A percentile compares a stretch with the other conserved stretches of the same genome.
phyloP scores from a whole-genome alignment of 2,329 filamentous ascomycete genomes.

The Talaromyces amestolkiae region DNA sequence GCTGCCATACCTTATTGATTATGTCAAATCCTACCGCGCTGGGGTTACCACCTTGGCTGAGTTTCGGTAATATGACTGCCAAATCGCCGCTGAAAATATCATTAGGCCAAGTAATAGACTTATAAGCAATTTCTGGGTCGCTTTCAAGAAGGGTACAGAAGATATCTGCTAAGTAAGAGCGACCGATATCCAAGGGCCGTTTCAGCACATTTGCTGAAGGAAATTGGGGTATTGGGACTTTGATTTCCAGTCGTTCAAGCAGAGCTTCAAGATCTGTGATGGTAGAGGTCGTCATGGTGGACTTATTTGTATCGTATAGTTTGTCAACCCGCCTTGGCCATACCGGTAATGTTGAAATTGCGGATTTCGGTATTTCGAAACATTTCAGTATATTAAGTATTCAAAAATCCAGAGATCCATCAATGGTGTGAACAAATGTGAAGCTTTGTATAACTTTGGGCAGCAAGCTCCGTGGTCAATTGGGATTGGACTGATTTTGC shows the following conservation, averaged over 20 bases:
- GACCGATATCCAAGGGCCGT: background rate
- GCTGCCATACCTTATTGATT: background rate
- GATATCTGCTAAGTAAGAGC: slow-evolving; percentile 1
- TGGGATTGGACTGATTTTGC: background rate
- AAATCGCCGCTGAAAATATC: background rate
- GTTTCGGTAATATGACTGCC: background rate
- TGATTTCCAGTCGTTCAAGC: background rate
- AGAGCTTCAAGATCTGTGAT: background rate
- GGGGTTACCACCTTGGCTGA: background rate
- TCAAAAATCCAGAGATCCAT: background rate
- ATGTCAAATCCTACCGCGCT: background rate
- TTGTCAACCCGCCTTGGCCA: background rate
- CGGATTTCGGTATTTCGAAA: background rate
- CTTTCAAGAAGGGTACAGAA: slow-evolving; percentile 3
- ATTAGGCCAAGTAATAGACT: background rate
- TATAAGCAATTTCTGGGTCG: background rate
- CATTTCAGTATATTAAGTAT: background rate
- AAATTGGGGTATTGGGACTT: background rate
- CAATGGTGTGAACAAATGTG: background rate
- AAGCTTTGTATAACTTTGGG: background rate
- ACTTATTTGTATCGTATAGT: background rate
- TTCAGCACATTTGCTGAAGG: background rate
- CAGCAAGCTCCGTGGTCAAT: background rate
- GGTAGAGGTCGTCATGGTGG: background rate
- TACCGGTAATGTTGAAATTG: background rate